These are phyloP conservation scores for Phytophthora cajani DNA, from an alignment of 352 stramenopile species.

Conservation along the genomic window DNA sequence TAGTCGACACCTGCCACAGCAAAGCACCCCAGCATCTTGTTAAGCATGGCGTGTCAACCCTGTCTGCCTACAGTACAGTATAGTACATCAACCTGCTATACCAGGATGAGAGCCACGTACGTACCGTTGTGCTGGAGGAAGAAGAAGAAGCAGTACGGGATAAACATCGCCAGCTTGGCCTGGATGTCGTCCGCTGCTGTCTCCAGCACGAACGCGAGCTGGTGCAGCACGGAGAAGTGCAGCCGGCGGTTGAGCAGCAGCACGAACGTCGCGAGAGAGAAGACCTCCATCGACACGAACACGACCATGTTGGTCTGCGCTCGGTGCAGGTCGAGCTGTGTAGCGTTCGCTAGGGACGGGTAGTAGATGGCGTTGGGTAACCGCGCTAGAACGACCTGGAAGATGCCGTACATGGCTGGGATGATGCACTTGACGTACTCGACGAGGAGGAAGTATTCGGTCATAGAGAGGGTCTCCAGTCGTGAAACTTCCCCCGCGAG, in stretches of 20 bases:
- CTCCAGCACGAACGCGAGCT: slow-evolving; percentile 40
- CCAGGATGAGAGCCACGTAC: slow-evolving; percentile 24
- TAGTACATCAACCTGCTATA: not conserved
- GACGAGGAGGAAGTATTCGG: slow-evolving; percentile 33
- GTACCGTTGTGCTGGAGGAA: slow-evolving; percentile 38
- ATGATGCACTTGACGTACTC: slow-evolving; percentile 43
- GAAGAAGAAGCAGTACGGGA: slow-evolving; percentile 40
- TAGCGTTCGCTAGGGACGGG: slow-evolving; percentile 4
- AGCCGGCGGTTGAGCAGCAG: slow-evolving; percentile 18
- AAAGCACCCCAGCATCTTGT: not conserved
- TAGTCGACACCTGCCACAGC: slow-evolving; percentile 1
- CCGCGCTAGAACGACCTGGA: slow-evolving; percentile 16
- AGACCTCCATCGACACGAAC: slow-evolving; percentile 25
- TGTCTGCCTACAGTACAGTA: not conserved
- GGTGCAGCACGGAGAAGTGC: slow-evolving; percentile 31
- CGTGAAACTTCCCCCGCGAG: slow-evolving; percentile 1
- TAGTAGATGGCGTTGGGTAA: slow-evolving; percentile 30
- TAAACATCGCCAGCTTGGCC: slow-evolving; percentile 34
- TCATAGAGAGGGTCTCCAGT: slow-evolving; percentile 21
- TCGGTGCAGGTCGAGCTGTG: not conserved
- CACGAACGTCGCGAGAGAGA: slow-evolving; percentile 18
- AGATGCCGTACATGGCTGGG: slow-evolving; percentile 31
- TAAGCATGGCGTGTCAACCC: not conserved
- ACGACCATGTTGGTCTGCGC: slow-evolving; percentile 26
- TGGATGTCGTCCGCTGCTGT: slow-evolving; percentile 28